A percentile compares a stretch with the other conserved stretches of the same genome.
Conservation (phyloP, 164 flowering plant genomes). For the Sextonia rubra region DNA sequence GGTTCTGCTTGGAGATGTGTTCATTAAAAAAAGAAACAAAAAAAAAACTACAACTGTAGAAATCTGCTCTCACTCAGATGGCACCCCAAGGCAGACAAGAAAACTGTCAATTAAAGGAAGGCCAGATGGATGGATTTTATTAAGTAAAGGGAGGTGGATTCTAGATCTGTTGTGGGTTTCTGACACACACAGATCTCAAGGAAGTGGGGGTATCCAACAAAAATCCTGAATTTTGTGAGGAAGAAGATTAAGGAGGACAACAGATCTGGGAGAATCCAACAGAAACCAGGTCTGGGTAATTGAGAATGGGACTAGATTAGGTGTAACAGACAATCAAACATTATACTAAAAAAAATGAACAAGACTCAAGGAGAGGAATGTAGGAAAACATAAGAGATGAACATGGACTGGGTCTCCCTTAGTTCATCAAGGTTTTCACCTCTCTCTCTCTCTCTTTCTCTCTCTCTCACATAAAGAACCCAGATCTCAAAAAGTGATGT, state of each 20-base stretch:
- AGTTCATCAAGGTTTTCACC: slow-evolving; percentile 23
- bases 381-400: slow-evolving; percentile 7
- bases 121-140: slow-evolving; percentile 8
- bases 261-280: neutral
- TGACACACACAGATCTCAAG: slow-evolving; percentile 9
- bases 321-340: neutral
- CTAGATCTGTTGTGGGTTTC: slow-evolving; percentile 10
- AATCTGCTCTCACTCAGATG: slow-evolving; percentile 3
- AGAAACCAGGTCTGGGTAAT: slow-evolving; percentile 24
- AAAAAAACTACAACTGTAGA: neutral
- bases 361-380: neutral
- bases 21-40: neutral
- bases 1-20: neutral
- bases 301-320: slow-evolving; percentile 13
- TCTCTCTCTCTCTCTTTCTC: neutral
- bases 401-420: slow-evolving; percentile 19
- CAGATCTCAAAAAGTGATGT: too few relatives aligned
- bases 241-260: neutral
- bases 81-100: neutral
- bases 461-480: neutral
- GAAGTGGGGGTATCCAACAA: slow-evolving; percentile 22
- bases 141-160: neutral
- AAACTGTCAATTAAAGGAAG: neutral
- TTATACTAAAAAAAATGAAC: neutral
- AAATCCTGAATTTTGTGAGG: slow-evolving; percentile 8